Percentiles rank a stretch among this genome's conserved stretches.
Conservation (phyloP, 2,329 filamentous ascomycete genomes). For the Graphiopsis chlorocephala region DNA sequence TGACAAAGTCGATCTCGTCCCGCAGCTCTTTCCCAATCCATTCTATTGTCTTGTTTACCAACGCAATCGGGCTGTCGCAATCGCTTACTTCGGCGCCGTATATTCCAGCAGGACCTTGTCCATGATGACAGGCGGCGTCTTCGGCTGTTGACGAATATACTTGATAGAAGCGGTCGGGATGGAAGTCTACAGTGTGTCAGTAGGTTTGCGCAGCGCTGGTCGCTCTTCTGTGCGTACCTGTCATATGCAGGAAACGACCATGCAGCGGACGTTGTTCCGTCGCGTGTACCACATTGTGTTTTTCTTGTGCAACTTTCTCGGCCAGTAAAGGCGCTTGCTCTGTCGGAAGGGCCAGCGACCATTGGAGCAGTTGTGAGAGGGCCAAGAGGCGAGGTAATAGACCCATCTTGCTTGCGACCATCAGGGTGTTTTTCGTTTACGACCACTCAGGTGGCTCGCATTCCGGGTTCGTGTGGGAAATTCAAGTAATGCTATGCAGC, state of each 20-base stretch:
- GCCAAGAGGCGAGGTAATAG: constrained; percentile 6
- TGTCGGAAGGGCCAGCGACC: constrained; percentile 1
- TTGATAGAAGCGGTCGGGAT: constrained; percentile 87
- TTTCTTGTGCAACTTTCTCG: not conserved
- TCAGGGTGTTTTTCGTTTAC: constrained; percentile 13
- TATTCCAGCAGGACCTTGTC: constrained; percentile 70
- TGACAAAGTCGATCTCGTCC: constrained; percentile 39
- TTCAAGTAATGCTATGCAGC: not conserved
- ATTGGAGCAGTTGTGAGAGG: not conserved
- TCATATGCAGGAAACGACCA: constrained; percentile 83
- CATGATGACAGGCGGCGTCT: constrained; percentile 73
- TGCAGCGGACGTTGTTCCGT: constrained; percentile 32
- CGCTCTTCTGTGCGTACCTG: constrained; percentile 57
- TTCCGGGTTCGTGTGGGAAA: not conserved
- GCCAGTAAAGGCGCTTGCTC: constrained; percentile 8
- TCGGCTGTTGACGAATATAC: constrained; percentile 68
- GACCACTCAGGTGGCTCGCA: not conserved
- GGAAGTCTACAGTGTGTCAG: constrained; percentile 64
- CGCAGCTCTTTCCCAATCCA: constrained; percentile 64
- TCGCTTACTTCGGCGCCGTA: constrained; percentile 84
- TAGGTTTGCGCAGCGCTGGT: constrained; percentile 12
- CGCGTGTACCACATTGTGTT: constrained; percentile 1
- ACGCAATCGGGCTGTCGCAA: constrained; percentile 78
- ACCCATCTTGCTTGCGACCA: constrained; percentile 12
- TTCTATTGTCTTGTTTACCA: constrained; percentile 83